Evolutionary conservation across 2,329 filamentous ascomycete genomes (phyloP).

Genomic region (Fusarium metavorans): DNA sequence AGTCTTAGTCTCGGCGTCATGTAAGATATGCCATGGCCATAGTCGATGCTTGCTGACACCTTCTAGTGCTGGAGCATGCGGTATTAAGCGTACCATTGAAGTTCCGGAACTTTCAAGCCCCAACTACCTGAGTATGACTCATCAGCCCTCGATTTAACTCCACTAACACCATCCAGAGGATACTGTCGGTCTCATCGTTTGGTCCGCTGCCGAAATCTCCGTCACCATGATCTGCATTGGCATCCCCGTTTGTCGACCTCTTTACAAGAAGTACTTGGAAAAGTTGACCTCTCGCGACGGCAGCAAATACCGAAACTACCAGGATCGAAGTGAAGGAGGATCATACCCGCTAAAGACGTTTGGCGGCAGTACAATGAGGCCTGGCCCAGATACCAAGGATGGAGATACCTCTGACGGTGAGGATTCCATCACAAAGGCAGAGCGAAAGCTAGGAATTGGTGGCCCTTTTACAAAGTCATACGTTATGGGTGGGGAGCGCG

Average conservation of each 20-base stretch:
- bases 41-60: neutral
- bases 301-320: slow-evolving; percentile 35
- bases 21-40: slow-evolving; percentile 33
- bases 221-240: slow-evolving; percentile 56
- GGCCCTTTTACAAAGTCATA: slow-evolving; percentile 21
- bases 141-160: fast-evolving
- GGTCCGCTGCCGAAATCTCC: slow-evolving; percentile 54
- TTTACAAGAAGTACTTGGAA: slow-evolving; percentile 46
- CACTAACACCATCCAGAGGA: slow-evolving; percentile 43
- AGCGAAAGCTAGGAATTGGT: slow-evolving; percentile 12
- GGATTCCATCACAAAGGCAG: slow-evolving; percentile 15
- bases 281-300: slow-evolving; percentile 38
- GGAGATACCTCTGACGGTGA: slow-evolving; percentile 1
- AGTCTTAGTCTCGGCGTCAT: slow-evolving; percentile 58
- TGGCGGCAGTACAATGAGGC: slow-evolving; percentile 23
- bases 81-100: slow-evolving; percentile 46
- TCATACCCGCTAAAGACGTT: slow-evolving; percentile 32
- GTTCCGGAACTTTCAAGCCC: slow-evolving; percentile 44
- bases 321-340: slow-evolving; percentile 18
- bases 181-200: slow-evolving; percentile 51
- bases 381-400: neutral
- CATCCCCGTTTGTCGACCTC: slow-evolving; percentile 54
- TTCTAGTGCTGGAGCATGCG: slow-evolving; percentile 44
- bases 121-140: slow-evolving; percentile 35
- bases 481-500: neutral